Conservation (phyloP, 176 grass and related monocot species). For the Dactylis glomerata region DNA sequence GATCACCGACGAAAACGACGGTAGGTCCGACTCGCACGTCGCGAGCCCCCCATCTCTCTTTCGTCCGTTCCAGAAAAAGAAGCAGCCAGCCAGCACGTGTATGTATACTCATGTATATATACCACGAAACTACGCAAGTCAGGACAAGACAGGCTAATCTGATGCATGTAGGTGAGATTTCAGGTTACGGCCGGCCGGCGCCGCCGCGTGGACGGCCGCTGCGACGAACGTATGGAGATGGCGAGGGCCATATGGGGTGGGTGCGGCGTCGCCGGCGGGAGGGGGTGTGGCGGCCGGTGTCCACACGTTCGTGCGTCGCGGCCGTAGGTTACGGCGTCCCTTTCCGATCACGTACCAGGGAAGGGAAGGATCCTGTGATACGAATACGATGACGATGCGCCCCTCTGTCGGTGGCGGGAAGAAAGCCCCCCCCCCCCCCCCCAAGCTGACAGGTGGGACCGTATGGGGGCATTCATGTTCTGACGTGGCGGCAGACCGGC, state of each 20-base stretch:
- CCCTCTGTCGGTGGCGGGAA: background rate
- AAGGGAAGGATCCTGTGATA: conserved; percentile 5
- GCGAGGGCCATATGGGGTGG: conserved; percentile 1
- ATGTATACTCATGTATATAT: too few relatives aligned
- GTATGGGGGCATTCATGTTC: background rate
- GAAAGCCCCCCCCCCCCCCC: too few relatives aligned
- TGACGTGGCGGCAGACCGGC: background rate
- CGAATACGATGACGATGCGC: too few relatives aligned
- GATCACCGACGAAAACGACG: background rate
- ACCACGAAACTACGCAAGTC: background rate
- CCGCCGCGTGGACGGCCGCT: background rate
- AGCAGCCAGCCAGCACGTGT: background rate
- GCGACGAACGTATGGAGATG: background rate
- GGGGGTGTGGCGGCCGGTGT: background rate
- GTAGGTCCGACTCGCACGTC: conserved; percentile 17
- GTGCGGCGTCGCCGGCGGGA: conserved; percentile 11
- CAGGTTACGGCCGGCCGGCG: background rate
- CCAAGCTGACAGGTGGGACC: background rate
- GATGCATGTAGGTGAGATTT: background rate
- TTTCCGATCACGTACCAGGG: conserved; percentile 41
- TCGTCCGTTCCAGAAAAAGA: background rate
- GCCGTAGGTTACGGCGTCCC: conserved; percentile 40
- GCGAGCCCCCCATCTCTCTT: background rate
- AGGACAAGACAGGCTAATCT: background rate
- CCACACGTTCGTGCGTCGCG: conserved; percentile 11